Evolutionary conservation across 768 basidiomycete genomes (phyloP), one percentile per base, ranked within the genome.

Genomic region (Boletus subcaerulescens): DNA sequence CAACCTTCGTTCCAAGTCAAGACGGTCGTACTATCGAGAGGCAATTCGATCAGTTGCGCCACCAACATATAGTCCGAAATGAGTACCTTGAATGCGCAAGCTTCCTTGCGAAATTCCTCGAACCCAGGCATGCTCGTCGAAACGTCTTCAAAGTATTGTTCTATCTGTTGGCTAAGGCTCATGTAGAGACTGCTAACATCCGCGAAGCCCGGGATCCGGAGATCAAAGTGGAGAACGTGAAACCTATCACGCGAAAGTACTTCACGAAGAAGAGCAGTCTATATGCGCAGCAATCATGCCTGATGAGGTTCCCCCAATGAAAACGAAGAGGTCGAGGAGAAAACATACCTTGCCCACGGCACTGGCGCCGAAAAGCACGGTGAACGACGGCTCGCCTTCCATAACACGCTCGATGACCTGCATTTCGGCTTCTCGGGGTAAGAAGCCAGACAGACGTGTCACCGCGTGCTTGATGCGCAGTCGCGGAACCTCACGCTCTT

Each of bases 161-260:
- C 88, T 84, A 92, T 89, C 66, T 91, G 89, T 41, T 82, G 80
- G 59, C 86, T 87, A 11, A 93, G 76, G 50, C 88, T 86, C 67
- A 76, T 79, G 63, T 93, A 92, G 33, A 93, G 74, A 61, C 90
- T 91, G 1, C 81, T 73, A 12, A 93, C 75, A 64, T 92, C 91
- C 3, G 89, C 89, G 62, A 93, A 93, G 0, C 89, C 90, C 4
- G 91, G 82, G 46, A 92, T 90, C 5, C 90, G 83, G 41, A 93
- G 76, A 68, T 93, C 90, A 60, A 93, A 89, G 64, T 91, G 87
- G 45, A 92, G 78, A 50, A 92, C 88, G 71, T 91, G 88, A 64
- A 87, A 93, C 47, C 74, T 74, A 11, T 84, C 78, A 18, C 76
- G 74, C 12, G 83, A 84, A 24, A 93, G 81, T 26, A 92, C 82